Evolutionary conservation across 2,329 filamentous ascomycete species (phyloP), one percentile per base, ranked within the genome.

Genomic region (Blastomyces parvus): DNA sequence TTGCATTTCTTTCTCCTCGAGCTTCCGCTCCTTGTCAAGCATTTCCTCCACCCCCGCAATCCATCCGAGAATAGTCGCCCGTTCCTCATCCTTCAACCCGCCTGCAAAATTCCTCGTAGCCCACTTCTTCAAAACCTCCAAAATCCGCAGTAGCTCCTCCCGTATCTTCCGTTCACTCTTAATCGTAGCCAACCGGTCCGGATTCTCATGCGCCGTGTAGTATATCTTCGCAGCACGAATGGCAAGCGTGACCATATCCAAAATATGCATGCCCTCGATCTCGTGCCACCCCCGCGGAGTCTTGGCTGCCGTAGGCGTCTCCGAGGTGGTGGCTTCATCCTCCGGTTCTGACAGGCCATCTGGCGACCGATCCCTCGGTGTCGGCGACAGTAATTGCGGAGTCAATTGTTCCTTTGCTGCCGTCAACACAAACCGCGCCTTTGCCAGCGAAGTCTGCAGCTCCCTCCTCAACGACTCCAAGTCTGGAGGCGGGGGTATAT

Each of bases 161-260:
- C 94, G 87, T 58, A 99, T 88, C 67, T 89, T 84, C 66, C 88
- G 90, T 74, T 99, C 94, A 0, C 90, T 86, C 75, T 90, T 92
- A 76, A 97, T 95, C 36, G 88, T 80, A 71, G 94, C 90, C 22
- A 97, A 81, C 46, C 90, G 87, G 69, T 94, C 88, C 1, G 92
- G 91, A 61, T 92, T 83, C 71, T 95, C 89, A 73, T 97, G 94
- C 3, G 91, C 85, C 0, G 92, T 97, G 77, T 99, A 97, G 78
- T 97, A 99, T 70, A 95, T 88, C 77, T 95, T 96, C 60, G 94
- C 94, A 0, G 93, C 91, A 61, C 91, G 86, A 68, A 99, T 97
- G n/a, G 93, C 93, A 61, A 97, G 82, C 0, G 94, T 99, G 72
- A 94, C 88, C 61, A 96, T 87, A 73, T 97, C 93, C 63, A 97